Percentiles rank a stretch among this genome's conserved stretches.
phyloP scores from a whole-genome alignment of 345 rosid species.

The Lumnitzera littorea region DNA sequence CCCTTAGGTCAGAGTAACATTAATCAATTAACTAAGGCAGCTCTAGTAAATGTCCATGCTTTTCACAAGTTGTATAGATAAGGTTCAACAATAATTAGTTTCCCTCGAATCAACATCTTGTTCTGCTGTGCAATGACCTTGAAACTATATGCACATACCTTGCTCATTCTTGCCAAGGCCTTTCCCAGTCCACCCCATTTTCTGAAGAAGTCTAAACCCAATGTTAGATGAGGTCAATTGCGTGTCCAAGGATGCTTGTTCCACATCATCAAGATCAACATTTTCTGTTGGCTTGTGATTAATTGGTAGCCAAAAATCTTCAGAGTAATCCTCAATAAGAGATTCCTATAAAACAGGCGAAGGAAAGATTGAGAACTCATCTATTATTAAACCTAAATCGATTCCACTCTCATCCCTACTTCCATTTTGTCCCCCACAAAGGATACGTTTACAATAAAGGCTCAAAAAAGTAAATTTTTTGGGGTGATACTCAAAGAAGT shows the following conservation, averaged over 20 bases:
- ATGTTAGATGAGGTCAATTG: conserved; percentile 73
- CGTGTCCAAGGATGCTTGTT: conserved; percentile 81
- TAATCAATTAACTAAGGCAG: not conserved
- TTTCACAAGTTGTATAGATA: not conserved
- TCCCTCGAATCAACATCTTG: not conserved
- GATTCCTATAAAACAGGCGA: conserved; percentile 43
- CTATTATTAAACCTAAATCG: too few relatives aligned
- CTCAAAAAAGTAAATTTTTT: not conserved
- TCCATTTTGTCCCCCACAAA: not conserved
- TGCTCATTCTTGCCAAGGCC: conserved; percentile 96
- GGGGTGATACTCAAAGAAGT: not conserved
- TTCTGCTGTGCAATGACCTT: not conserved
- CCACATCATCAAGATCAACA: conserved; percentile 80
- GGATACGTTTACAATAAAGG: too few relatives aligned
- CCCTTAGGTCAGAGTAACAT: not conserved
- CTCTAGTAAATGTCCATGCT: too few relatives aligned
- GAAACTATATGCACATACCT: conserved; percentile 28
- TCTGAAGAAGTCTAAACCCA: conserved; percentile 92
- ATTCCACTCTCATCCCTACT: not conserved
- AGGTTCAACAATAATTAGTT: not conserved
- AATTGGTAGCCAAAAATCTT: conserved; percentile 71
- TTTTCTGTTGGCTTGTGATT: conserved; percentile 69
- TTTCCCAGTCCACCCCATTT: conserved; percentile 99
- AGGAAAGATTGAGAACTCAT: not conserved
- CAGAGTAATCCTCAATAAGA: conserved; percentile 56